phyloP scores from a whole-genome alignment of 164 flowering plant species.

The Euptelea pleiosperma region DNA sequence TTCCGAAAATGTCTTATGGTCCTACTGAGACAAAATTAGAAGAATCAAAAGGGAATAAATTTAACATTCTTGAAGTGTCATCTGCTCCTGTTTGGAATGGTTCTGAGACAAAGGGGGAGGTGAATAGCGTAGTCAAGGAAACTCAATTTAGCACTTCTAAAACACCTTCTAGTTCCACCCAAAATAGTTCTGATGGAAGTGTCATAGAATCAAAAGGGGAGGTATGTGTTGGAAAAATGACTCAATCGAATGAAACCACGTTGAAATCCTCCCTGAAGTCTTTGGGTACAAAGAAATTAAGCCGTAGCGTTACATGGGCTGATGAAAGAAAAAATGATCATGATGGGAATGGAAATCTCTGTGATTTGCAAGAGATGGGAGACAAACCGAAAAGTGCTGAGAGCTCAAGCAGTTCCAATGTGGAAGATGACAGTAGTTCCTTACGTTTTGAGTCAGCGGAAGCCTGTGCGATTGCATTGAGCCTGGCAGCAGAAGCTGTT shows the following conservation, averaged over 20 bases:
- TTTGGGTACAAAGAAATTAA: conserved; percentile 40
- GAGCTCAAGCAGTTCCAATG: conserved; percentile 9
- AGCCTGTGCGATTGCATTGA: conserved; percentile 74
- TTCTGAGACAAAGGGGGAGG: conserved; percentile 18
- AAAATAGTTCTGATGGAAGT: conserved; percentile 13
- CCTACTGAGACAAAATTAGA: conserved; percentile 6
- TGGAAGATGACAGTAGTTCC: conserved; percentile 27
- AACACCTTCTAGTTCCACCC: conserved; percentile 15
- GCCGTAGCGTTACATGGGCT: conserved; percentile 79
- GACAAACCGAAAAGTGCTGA: conserved; percentile 16
- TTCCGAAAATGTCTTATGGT: conserved; percentile 31
- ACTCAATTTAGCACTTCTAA: conserved; percentile 11
- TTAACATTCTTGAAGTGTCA: conserved; percentile 34
- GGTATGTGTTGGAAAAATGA: conserved; percentile 15
- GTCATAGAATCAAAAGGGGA: conserved; percentile 18
- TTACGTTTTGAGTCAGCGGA: conserved; percentile 66
- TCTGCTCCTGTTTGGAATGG: conserved; percentile 7
- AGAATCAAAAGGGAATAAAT: conserved; percentile 36
- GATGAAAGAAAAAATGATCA: conserved; percentile 47
- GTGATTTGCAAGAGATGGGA: conserved; percentile 36
- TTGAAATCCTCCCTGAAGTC: conserved; percentile 63
- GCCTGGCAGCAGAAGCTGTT: conserved; percentile 72
- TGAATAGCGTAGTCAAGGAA: conserved; percentile 3
- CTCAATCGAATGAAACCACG: conserved; percentile 18
- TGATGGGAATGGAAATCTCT: conserved; percentile 28